Conservation (phyloP, 1,284 basidiomycete genomes). For the Coniferiporia sulphurascens region DNA sequence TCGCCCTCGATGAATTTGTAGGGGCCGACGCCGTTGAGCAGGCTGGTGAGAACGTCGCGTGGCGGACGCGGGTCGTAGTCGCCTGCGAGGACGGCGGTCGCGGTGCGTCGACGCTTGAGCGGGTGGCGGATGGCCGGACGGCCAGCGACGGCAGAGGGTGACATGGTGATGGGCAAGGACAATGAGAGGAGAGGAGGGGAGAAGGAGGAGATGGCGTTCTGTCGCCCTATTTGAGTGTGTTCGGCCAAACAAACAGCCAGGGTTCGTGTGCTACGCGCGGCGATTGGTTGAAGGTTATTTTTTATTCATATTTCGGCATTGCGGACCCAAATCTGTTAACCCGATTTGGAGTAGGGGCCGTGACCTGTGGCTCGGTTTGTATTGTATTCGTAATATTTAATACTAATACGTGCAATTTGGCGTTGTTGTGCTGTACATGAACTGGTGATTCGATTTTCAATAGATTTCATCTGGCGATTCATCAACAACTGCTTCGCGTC, state of each 20-base stretch:
- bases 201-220: neutral
- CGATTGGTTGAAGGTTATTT: conserved; percentile 8
- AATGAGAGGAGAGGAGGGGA: neutral
- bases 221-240: conserved; percentile 10
- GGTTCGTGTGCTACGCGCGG: neutral
- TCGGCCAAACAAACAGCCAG: conserved; percentile 6
- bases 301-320: conserved; percentile 2
- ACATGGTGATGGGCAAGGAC: neutral
- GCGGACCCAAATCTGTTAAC: conserved; percentile 5
- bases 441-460: neutral
- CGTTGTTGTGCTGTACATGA: neutral
- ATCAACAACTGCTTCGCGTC: neutral
- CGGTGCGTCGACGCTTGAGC: conserved; percentile 54
- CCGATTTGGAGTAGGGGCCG: neutral
- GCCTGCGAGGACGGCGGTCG: conserved; percentile 69
- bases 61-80: conserved; percentile 59
- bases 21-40: conserved; percentile 66
- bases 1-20: conserved; percentile 58
- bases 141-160: conserved; percentile 2
- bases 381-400: neutral
- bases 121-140: neutral
- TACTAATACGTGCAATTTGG: neutral
- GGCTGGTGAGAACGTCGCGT: conserved; percentile 70
- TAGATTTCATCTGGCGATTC: neutral
- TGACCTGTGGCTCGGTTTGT: conserved; percentile 1